These are phyloP conservation scores for Penicillium paxilli DNA, from an alignment of 495 filamentous ascomycete species.

Conservation along the genomic window DNA sequence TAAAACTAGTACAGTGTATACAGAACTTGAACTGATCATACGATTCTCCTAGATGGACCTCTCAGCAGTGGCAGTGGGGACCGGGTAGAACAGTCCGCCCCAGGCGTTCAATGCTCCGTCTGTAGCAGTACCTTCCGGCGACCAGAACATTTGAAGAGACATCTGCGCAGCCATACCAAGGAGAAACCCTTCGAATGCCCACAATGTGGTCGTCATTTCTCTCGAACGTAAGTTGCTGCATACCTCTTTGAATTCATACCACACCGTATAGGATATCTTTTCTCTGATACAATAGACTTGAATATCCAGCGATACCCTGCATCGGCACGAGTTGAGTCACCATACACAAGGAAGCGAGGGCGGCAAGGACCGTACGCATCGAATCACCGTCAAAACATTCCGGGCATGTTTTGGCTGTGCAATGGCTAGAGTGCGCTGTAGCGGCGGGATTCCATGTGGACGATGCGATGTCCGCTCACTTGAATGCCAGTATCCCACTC, in stretches of 20 bases:
- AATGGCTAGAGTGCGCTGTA: constrained; percentile 55
- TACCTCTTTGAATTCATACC: too few species aligned
- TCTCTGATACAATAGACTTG: too few species aligned
- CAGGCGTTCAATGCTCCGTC: constrained; percentile 45
- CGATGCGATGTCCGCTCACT: constrained; percentile 53
- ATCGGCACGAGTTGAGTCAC: constrained; percentile 57
- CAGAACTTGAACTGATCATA: neutral
- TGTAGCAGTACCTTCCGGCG: constrained; percentile 62
- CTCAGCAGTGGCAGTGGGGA: constrained; percentile 22
- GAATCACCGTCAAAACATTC: constrained; percentile 48
- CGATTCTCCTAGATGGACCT: constrained; percentile 7
- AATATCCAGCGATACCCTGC: constrained; percentile 50
- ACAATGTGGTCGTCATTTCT: constrained; percentile 68
- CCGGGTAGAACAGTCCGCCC: constrained; percentile 19
- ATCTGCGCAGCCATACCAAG: constrained; percentile 69
- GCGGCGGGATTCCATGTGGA: constrained; percentile 51
- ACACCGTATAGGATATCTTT: too few species aligned
- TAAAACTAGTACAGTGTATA: too few species aligned
- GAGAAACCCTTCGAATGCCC: constrained; percentile 69
- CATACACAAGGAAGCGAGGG: constrained; percentile 40
- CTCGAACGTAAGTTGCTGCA: constrained; percentile 47
- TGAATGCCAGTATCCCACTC: constrained; percentile 52
- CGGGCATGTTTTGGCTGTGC: constrained; percentile 58
- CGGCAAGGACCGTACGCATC: constrained; percentile 38
- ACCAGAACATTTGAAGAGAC: constrained; percentile 71